These are phyloP conservation scores for Pharus latifolius DNA, from an alignment of 176 grass and related monocot genomes.

Conservation along the genomic window DNA sequence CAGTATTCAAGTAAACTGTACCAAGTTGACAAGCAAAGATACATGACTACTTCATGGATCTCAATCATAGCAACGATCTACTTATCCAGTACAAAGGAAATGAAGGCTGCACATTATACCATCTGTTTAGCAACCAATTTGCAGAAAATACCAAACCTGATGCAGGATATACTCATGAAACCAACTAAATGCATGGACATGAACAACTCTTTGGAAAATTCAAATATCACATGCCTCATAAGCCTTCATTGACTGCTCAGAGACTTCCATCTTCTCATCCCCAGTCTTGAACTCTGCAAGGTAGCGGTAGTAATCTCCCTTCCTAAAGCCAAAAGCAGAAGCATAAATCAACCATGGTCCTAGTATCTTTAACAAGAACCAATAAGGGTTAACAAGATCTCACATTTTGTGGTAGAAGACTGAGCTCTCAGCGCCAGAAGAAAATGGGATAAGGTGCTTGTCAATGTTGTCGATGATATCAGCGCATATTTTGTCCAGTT, in stretches of 20 bases:
- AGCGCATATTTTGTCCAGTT: constrained; percentile 40
- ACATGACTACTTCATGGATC: neutral
- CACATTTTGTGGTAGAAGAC: constrained; percentile 77
- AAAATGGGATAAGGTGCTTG: constrained; percentile 46
- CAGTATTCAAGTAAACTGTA: too few relatives aligned
- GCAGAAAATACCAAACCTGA: neutral
- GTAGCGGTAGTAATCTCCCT: constrained; percentile 68
- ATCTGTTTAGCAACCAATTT: neutral
- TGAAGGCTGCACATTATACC: neutral
- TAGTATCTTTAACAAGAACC: neutral
- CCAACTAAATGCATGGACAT: neutral
- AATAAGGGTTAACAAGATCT: neutral
- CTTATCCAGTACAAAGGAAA: neutral
- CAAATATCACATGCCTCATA: constrained; percentile 25
- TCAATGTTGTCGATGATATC: constrained; percentile 50
- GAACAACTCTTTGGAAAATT: too few relatives aligned
- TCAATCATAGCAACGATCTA: neutral
- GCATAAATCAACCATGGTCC: neutral
- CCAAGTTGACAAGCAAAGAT: neutral
- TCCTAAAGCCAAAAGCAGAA: constrained; percentile 28
- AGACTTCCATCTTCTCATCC: constrained; percentile 33
- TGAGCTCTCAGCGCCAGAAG: constrained; percentile 34
- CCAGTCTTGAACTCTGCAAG: constrained; percentile 49
- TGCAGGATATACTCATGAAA: neutral
- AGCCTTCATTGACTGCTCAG: constrained; percentile 50